These are phyloP conservation scores for Tilletiaria anomala DNA, from an alignment of 1,284 basidiomycete species.

Conservation along the genomic window DNA sequence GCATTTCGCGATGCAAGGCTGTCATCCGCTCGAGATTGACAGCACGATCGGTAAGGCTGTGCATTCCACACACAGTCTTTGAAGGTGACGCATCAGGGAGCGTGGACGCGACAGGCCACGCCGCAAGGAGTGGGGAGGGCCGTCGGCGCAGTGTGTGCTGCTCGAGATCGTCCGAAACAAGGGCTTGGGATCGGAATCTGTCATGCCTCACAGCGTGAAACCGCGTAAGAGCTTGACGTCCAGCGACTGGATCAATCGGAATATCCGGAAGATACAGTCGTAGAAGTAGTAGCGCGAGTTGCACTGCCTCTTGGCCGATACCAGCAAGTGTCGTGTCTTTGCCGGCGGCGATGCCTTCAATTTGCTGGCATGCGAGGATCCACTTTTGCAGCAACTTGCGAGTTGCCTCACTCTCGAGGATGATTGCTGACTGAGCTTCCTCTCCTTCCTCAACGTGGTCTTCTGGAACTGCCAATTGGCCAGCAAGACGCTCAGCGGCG, in stretches of 20 bases:
- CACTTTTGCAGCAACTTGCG: no score
- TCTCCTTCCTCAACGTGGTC: no score
- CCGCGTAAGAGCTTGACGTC: not conserved
- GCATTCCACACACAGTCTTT: constrained; percentile 39
- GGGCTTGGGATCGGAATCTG: not conserved
- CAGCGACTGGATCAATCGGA: not conserved
- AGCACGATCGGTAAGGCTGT: not conserved
- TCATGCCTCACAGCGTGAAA: not conserved
- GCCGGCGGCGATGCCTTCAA: no score
- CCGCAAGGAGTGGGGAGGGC: not conserved
- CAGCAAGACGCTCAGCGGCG: no score
- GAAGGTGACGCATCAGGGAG: not conserved
- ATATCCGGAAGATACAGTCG: no score
- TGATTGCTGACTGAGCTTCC: no score
- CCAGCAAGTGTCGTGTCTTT: no score
- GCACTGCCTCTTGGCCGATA: not conserved
- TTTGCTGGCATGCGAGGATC: no score
- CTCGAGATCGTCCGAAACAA: not conserved
- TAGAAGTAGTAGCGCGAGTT: not conserved
- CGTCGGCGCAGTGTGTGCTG: not conserved
- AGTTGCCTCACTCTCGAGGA: no score
- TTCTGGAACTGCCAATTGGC: no score
- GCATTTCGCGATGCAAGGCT: constrained; percentile 66
- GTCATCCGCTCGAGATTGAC: constrained; percentile 52
- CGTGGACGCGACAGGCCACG: not conserved